Evolutionary conservation across 495 filamentous ascomycete species (phyloP).

Genomic region (Terfezia claveryi): DNA sequence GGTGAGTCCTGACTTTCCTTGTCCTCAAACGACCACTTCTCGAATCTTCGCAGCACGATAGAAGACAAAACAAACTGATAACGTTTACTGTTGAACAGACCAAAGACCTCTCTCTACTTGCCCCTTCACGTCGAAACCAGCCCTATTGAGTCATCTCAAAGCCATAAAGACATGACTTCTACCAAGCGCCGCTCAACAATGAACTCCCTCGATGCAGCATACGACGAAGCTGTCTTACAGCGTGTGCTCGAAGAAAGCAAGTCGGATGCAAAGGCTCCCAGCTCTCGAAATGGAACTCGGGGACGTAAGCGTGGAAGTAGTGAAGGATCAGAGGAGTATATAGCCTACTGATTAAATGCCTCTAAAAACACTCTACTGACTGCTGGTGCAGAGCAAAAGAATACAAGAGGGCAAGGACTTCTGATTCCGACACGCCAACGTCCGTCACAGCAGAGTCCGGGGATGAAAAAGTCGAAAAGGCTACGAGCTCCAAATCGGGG

Average conservation of each 20-base stretch:
- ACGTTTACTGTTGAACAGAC: slow-evolving; percentile 24
- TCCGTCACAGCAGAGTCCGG: slow-evolving; percentile 14
- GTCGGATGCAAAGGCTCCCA: slow-evolving; percentile 30
- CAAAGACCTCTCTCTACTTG: slow-evolving; percentile 45
- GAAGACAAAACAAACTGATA: slow-evolving; percentile 10
- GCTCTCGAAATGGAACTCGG: slow-evolving; percentile 29
- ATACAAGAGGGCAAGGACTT: slow-evolving; percentile 24
- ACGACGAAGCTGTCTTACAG: slow-evolving; percentile 76
- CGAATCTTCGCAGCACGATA: neutral
- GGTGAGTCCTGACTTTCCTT: slow-evolving; percentile 38
- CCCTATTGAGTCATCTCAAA: slow-evolving; percentile 12
- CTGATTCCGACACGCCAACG: slow-evolving; percentile 16
- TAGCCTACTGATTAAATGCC: slow-evolving; percentile 12
- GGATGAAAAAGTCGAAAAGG: slow-evolving; percentile 16
- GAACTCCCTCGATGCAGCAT: slow-evolving; percentile 89
- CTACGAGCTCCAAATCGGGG: slow-evolving; percentile 7
- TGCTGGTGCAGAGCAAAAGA: slow-evolving; percentile 21
- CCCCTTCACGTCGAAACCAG: slow-evolving; percentile 30
- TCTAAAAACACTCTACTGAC: neutral
- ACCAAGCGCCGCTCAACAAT: slow-evolving; percentile 79
- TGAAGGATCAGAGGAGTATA: slow-evolving; percentile 73
- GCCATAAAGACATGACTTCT: slow-evolving; percentile 5
- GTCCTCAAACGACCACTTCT: neutral
- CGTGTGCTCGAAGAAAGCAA: slow-evolving; percentile 91
- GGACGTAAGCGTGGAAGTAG: slow-evolving; percentile 67